Evolutionary conservation across 345 rosid genomes (phyloP), one percentile per base, ranked within the genome.

Genomic region (Murraya paniculata): DNA sequence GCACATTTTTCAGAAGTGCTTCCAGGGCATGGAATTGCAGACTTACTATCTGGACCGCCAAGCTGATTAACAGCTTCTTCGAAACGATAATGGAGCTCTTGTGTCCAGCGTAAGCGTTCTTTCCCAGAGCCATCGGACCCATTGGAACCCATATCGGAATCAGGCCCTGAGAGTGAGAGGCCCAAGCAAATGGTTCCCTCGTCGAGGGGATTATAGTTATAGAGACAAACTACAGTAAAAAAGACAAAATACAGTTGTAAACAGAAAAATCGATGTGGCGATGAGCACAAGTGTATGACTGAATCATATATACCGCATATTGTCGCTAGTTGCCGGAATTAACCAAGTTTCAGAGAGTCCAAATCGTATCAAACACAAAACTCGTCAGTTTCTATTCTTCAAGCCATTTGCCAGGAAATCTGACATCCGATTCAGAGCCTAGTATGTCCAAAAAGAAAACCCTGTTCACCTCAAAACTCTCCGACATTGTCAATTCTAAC

Each of bases 11-110:
- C 3, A 21, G 45, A 64, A 64, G 39, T 27, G 73, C 39, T 70
- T 25, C 24, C 38, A 31, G 8, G 41, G 61, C 35, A 75, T 66
- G 13, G 19, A 14, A 18, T 3, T 57, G 33, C 11, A 39, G 31
- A 86, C 91, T 77, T 78, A 85, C 92, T 71, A 33, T 89, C 90
- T 68, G 91, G 87, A 33, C 92, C 92, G 25, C 90, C 92, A 31
- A 89, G 89, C 74, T 82, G 82, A 74, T 76, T 85, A 53, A 89
- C 90, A 28, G 90, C 85, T 53, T 81, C 80, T 78, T 85, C 90
- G 45, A 89, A 89, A 36, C 73, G 82, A 68, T 84, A 88, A 33
- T 85, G 90, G 14, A 87, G 87, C n/a, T 85, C 89, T 59, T 82
- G 83, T 0, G 87, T 85, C 90, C 89, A 84, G 48, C 88, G 81